A percentile compares a stretch with the other conserved stretches of the same genome.
These are phyloP conservation scores for Suillus subalutaceus DNA, from an alignment of 768 basidiomycete genomes.

Conservation along the genomic window DNA sequence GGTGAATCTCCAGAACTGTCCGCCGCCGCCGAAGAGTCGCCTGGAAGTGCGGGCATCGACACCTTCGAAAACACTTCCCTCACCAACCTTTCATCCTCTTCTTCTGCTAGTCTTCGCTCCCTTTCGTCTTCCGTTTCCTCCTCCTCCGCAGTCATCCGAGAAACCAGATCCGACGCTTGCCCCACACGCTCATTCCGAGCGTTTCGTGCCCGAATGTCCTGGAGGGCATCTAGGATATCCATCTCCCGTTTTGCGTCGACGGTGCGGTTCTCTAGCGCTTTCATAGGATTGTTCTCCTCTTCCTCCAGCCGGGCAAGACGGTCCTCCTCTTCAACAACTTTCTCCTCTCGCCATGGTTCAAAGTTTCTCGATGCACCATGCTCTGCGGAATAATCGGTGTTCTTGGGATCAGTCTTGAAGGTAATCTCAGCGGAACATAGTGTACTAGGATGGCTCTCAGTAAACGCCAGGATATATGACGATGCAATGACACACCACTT, in stretches of 20 bases:
- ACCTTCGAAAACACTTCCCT: slow-evolving; percentile 85
- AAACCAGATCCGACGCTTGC: slow-evolving; percentile 68
- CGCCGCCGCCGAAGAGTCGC: slow-evolving; percentile 26
- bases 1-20: slow-evolving; percentile 23
- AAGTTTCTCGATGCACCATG: slow-evolving; percentile 98
- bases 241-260: slow-evolving; percentile 95
- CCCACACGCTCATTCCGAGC: slow-evolving; percentile 88
- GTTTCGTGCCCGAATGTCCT: slow-evolving; percentile 87
- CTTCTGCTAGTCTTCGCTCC: slow-evolving; percentile 70
- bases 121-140: slow-evolving; percentile 79
- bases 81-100: slow-evolving; percentile 93
- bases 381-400: slow-evolving; percentile 91
- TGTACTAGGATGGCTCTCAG: slow-evolving; percentile 57
- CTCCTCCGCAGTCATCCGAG: slow-evolving; percentile 62
- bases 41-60: slow-evolving; percentile 35
- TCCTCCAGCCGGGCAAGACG: slow-evolving; percentile 83
- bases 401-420: slow-evolving; percentile 99
- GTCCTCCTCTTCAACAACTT: slow-evolving; percentile 80
- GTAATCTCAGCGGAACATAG: slow-evolving; percentile 98
- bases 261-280: slow-evolving; percentile 90
- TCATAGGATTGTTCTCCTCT: slow-evolving; percentile 98
- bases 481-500: slow-evolving; percentile 68
- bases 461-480: slow-evolving; percentile 16
- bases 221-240: slow-evolving; percentile 95
- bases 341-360: slow-evolving; percentile 93